Base-by-base conservation (phyloP, 257 asterid species). In the Cruciata laevipes region DNA sequence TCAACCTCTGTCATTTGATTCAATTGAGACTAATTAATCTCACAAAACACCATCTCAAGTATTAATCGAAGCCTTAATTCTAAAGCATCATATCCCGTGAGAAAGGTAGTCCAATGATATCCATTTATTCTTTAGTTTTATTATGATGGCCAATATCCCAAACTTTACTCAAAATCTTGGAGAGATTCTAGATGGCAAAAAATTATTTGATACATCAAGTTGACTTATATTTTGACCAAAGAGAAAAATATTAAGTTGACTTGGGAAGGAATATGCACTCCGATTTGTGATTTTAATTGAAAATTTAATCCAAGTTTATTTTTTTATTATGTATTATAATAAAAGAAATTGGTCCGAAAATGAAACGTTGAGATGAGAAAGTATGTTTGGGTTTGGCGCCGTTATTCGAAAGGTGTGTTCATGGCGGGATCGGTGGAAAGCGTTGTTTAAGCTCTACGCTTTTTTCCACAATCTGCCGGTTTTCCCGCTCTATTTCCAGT, bases 391-490 rank as follows among this genome's bases (percentile, higher is more conserved):
- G 9, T 66, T 75, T 70, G 76, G 81, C 80, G 83, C 81, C 83
- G 84, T 42, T 75, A 58, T 59, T 59, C 20, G 20, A 60, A 30
- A 30, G 8, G 16, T 30, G 42, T 18, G 18, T 60, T 53, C 73
- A 38, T 77, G 24, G 84, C 84, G 88, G 73, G 70, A 83, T 83
- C 75, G 65, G 63, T 65, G 82, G 76, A 63, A 60, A 63, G 72
- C 87, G 82, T 60, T 72, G 74, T 62, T 80, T 73, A 76, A 81
- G 80, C 80, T 68, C 47, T 66, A 51, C 59, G 63, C 42, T 71
- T 51, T 40, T 20, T 11, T 6, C 12, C 8, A 17, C 64, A 25
- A 23, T 18, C 30, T 10, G 57, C 24, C 89, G 79, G 76, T 76
- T 74, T 83, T 81, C 72, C 80, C 58, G 85, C 80, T 78, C 40